Evolutionary conservation across 139 green algal species (phyloP).

Genomic region (Asterochloris sp.): DNA sequence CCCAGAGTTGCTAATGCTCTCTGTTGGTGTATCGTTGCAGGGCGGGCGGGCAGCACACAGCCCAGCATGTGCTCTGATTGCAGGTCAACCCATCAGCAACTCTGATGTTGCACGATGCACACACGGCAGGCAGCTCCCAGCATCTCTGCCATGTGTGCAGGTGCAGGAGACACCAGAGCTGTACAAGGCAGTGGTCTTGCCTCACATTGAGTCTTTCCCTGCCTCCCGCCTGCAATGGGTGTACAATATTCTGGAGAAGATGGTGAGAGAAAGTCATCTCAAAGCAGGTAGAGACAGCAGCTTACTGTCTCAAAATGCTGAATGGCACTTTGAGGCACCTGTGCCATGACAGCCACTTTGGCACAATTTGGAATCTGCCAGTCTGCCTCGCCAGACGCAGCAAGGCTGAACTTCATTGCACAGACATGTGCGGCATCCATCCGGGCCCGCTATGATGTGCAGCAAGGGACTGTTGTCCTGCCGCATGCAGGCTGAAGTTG

Average conservation of each 20-base stretch:
- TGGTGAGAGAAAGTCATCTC: conserved; percentile 8
- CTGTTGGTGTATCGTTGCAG: background rate
- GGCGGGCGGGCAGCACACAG: background rate
- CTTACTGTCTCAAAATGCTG: too few relatives aligned
- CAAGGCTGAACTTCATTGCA: too few relatives aligned
- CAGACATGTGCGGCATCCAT: too few relatives aligned
- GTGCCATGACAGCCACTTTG: too few relatives aligned
- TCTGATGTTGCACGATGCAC: background rate
- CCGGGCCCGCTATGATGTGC: too few relatives aligned
- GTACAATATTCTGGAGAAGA: conserved; percentile 61
- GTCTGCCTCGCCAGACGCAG: too few relatives aligned
- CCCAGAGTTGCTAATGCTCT: background rate
- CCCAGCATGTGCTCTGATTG: background rate
- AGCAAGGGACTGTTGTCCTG: too few relatives aligned
- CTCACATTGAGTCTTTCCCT: conserved; percentile 42
- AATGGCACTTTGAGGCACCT: too few relatives aligned
- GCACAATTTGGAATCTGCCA: background rate
- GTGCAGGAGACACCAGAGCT: conserved; percentile 41
- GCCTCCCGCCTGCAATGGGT: conserved; percentile 40
- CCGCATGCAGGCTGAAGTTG: conserved; percentile 43
- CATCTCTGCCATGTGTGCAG: conserved; percentile 14
- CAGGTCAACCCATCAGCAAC: background rate
- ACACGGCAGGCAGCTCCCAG: background rate
- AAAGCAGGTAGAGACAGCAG: too few relatives aligned
- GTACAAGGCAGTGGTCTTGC: conserved; percentile 33